Percentiles rank a stretch among this genome's conserved stretches.
Conservation (phyloP, 129 eudicot genomes). For the Oenanthe sinensis region DNA sequence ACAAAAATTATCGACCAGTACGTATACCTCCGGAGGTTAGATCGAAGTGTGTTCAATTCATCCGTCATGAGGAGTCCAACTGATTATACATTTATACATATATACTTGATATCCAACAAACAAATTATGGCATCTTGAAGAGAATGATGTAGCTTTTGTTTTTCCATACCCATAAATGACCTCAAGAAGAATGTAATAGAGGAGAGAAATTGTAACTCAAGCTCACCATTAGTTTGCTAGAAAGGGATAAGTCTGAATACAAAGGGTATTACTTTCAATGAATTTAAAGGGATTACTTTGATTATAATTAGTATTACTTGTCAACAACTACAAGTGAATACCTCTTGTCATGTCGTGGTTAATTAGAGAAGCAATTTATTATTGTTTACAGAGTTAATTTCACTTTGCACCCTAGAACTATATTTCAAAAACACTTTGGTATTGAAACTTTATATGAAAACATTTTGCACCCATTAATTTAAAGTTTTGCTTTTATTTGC, state of each 20-base stretch:
- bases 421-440: too few relatives aligned
- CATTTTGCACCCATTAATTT: too few relatives aligned
- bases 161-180: constrained; percentile 2
- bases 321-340: not conserved
- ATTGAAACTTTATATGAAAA: too few relatives aligned
- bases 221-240: not conserved
- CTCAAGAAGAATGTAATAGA: not conserved
- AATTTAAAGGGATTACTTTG: not conserved
- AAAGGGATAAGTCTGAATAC: not conserved
- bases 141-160: not conserved
- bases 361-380: not conserved
- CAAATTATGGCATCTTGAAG: not conserved
- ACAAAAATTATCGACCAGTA: constrained; percentile 76
- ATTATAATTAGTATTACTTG: not conserved
- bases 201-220: not conserved
- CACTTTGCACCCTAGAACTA: too few relatives aligned
- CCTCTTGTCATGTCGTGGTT: not conserved
- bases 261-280: not conserved
- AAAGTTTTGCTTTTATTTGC: too few relatives aligned
- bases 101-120: not conserved
- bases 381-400: too few relatives aligned
- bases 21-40: constrained; percentile 71
- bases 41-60: constrained; percentile 53
- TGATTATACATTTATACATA: constrained; percentile 18
- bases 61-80: constrained; percentile 36